A percentile compares a stretch with the other conserved stretches of the same genome.
These are phyloP conservation scores for Pisolithus marmoratus DNA, from an alignment of 768 basidiomycete species.

Conservation along the genomic window DNA sequence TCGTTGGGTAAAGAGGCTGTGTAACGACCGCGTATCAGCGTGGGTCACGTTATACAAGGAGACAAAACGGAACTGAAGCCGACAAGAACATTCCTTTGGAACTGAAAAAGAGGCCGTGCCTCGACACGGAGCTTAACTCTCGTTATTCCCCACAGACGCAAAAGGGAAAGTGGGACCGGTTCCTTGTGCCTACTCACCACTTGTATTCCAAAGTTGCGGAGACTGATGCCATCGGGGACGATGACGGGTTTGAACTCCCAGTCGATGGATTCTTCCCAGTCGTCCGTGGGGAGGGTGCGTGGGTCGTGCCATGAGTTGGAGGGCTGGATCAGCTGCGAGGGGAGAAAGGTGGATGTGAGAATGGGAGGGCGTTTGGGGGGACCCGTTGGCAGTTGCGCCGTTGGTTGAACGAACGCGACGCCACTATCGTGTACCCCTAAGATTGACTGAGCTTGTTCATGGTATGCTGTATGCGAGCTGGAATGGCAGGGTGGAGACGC, in stretches of 20 bases:
- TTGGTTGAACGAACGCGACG: slow-evolving; percentile 1
- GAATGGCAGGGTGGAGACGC: slow-evolving; percentile 18
- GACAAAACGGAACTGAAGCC: not conserved
- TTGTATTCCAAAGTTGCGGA: slow-evolving; percentile 88
- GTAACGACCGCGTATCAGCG: not conserved
- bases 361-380: slow-evolving; percentile 27
- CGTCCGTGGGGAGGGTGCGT: slow-evolving; percentile 4
- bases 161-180: slow-evolving; percentile 3
- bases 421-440: not conserved
- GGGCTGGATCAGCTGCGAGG: slow-evolving; percentile 38
- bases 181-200: slow-evolving; percentile 49
- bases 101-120: not conserved
- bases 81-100: not conserved
- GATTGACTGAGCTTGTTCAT: not conserved
- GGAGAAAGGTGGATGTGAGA: slow-evolving; percentile 48
- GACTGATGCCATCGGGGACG: slow-evolving; percentile 77
- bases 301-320: slow-evolving; percentile 4
- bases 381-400: not conserved
- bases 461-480: slow-evolving; percentile 1
- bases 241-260: slow-evolving; percentile 67
- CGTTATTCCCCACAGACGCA: not conserved
- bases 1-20: slow-evolving; percentile 77
- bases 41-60: not conserved
- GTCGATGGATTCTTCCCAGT: slow-evolving; percentile 19
- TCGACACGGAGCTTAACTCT: not conserved